Percentiles rank a stretch among this genome's conserved stretches.
phyloP scores from a whole-genome alignment of 164 flowering plant genomes.

The Vitis cinerea region DNA sequence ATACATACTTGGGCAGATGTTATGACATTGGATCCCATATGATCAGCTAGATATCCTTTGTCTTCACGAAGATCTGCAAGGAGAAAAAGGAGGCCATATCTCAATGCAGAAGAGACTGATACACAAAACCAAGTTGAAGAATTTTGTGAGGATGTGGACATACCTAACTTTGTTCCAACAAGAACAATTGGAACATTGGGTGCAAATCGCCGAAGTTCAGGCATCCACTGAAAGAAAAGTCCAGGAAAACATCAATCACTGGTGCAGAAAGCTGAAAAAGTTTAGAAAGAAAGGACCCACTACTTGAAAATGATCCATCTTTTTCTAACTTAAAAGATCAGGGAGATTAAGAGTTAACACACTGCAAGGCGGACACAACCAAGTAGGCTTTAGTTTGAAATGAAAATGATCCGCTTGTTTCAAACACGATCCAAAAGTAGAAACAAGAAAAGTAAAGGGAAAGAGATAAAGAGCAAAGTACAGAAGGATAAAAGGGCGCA shows the following conservation, averaged over 20 bases:
- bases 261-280: not conserved
- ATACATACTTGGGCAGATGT: slow-evolving; percentile 72
- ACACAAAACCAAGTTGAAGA: not conserved
- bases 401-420: slow-evolving; percentile 20
- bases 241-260: not conserved
- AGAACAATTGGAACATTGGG: slow-evolving; percentile 96
- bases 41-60: slow-evolving; percentile 73
- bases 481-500: not conserved
- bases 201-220: slow-evolving; percentile 94
- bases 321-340: no score
- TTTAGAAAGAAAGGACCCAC: not conserved
- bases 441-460: not conserved
- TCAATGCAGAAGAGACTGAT: not conserved
- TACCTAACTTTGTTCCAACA: slow-evolving; percentile 96
- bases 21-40: slow-evolving; percentile 60
- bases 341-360: not conserved
- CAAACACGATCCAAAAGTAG: slow-evolving; percentile 8
- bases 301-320: not conserved
- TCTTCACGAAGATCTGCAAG: slow-evolving; percentile 85
- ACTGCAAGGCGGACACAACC: slow-evolving; percentile 8
- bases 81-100: not conserved
- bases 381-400: slow-evolving; percentile 7
- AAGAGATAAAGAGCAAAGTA: slow-evolving; percentile 1
- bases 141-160: not conserved
- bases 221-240: slow-evolving; percentile 82